Base-by-base conservation (phyloP, 148 eudicot species). In the Oxyria digyna region DNA sequence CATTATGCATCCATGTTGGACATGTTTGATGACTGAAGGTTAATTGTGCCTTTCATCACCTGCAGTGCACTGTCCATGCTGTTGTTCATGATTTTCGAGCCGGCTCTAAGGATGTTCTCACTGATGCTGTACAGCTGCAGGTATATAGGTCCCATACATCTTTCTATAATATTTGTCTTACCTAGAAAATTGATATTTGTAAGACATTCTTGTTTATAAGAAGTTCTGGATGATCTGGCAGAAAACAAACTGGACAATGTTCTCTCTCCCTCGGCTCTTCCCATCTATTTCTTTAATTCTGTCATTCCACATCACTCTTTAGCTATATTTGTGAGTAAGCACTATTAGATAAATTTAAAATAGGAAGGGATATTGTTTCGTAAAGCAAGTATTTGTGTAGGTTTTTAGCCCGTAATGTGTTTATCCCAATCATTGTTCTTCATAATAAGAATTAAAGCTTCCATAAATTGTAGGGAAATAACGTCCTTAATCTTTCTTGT, bases 51-150 rank as follows among this genome's bases (percentile, higher is more conserved):
- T 74, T 75, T 31, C 74, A 70, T 50, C 48, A 24, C 62, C 78
- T 75, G 24, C 77, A 86, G 91, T 91, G 97, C 79, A 80, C 71
- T 74, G 85, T 89, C 49, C 91, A 78, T 62, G 87, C 86, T 50
- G 72, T 77, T 64, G 85, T 81, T 77, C 68, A 68, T 69, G 80
- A 81, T 62, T 72, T 79, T 50, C 29, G 70, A 49, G 78, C 74
- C 68, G 71, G 74, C 63, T 77, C 76, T 37, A 77, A 73, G 71
- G 66, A 65, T 68, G 70, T 67, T 84, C 89, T 89, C 68, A 81
- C 85, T 35, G 97, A 91, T 84, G 93, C 89, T 64, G 24, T 88
- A 73, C 78, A 70, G 64, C 85, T 91, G 78, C 90, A 86, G 87
- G 91, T 86, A 76, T 55, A 8, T 6, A 31, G 37, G 3, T 29